These are phyloP conservation scores for Rutstroemia sydowiana DNA, from an alignment of 2,329 filamentous ascomycete species.

Conservation along the genomic window DNA sequence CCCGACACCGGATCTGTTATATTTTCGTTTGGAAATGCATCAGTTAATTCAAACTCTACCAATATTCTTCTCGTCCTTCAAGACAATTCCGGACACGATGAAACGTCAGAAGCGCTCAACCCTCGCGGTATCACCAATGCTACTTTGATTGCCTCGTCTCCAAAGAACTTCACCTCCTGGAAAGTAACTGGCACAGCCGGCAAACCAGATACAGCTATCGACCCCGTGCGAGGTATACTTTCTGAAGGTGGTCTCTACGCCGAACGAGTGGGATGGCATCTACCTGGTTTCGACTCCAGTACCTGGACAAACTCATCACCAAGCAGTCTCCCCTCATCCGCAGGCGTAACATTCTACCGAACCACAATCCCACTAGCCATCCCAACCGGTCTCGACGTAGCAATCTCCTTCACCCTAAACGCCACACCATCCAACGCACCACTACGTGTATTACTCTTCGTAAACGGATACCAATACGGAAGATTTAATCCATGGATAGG, in stretches of 20 bases:
- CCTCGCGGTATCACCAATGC: conserved; percentile 46
- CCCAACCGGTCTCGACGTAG: conserved; percentile 45
- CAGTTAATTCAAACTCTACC: conserved; percentile 28
- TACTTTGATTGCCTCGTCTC: conserved; percentile 34
- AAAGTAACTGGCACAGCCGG: conserved; percentile 50
- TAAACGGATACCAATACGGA: conserved; percentile 45
- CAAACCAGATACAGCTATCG: conserved; percentile 36
- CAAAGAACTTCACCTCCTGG: conserved; percentile 34
- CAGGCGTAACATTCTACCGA: conserved; percentile 49
- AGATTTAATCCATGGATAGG: conserved; percentile 10
- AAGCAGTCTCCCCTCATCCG: conserved; percentile 36
- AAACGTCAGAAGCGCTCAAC: conserved; percentile 39
- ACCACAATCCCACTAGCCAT: conserved; percentile 44
- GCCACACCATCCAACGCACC: conserved; percentile 35
- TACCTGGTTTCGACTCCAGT: conserved; percentile 46
- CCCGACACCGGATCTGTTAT: conserved; percentile 27
- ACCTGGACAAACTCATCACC: conserved; percentile 32
- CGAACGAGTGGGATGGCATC: conserved; percentile 50
- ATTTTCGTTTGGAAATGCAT: conserved; percentile 33
- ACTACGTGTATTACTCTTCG: conserved; percentile 47
- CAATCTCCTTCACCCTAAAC: conserved; percentile 46
- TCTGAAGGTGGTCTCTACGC: conserved; percentile 52
- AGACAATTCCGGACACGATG: conserved; percentile 53
- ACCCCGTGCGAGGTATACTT: conserved; percentile 45
- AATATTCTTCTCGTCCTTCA: conserved; percentile 48